Evolutionary conservation across 176 grass and related monocot genomes (phyloP), one percentile per base, ranked within the genome.

Genomic region (Alloteropsis semialata): DNA sequence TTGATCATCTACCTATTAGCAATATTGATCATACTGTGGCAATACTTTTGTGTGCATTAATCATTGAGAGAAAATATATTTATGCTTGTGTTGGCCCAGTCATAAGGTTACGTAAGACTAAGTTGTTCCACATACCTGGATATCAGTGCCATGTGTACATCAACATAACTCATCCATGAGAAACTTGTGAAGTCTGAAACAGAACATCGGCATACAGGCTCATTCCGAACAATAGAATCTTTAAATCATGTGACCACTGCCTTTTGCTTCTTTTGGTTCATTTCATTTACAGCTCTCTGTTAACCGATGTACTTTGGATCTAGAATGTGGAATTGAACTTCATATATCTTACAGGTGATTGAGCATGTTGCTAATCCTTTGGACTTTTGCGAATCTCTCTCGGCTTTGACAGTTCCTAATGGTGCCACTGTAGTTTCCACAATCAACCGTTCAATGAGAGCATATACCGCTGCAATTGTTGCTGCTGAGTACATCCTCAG

Each of bases 361-460:
- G 92, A 97, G 73, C 95, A 97, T 14, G 92, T 97, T 39, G 86
- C 86, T 81, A 85, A 91, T 75, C 88, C 95, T 58, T 44, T 63
- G 69, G 90, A 92, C 22, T 97, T 97, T 46, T 97, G 95, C 65
- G 80, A 92, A 85, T 97, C 90, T 58, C 86, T 97, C 28, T 85
- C 84, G 43, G 89, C 85, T 70, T 65, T 97, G 65, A 88, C 90
- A 94, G 81, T 55, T 89, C 84, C 85, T 55, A 78, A 65, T 73
- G 92, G 90, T 17, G 90, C 81, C 60, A 92, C 86, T 74, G 68
- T 97, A 44, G 83, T 97, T 60, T 97, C 95, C 69, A 97, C 95
- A 55, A 92, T 97, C 62, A 97, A 94, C 48, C 92, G 90, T 7
- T 92, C 95, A 32, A 81, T 97, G 89, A 92, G 95, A 86, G 88